Conservation (phyloP, 768 basidiomycete genomes). For the Boletus rubescentipes region DNA sequence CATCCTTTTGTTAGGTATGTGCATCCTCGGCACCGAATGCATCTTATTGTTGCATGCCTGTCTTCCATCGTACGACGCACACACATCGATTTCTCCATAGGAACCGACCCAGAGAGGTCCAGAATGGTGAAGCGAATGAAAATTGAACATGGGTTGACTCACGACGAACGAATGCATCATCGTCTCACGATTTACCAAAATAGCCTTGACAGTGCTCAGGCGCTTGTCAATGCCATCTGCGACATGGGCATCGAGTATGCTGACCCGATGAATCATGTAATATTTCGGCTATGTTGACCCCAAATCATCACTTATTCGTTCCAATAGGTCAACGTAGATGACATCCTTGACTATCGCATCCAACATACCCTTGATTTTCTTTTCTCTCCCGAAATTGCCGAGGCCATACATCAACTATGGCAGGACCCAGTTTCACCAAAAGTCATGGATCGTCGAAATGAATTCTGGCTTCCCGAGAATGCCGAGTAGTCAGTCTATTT, state of each 20-base stretch:
- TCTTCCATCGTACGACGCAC: too few species aligned
- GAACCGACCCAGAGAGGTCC: background rate
- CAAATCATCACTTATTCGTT: background rate
- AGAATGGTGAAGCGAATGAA: constrained; percentile 1
- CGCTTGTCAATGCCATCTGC: background rate
- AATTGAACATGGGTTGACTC: constrained; percentile 2
- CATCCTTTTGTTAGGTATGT: constrained; percentile 2
- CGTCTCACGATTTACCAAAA: background rate
- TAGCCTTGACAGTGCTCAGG: background rate
- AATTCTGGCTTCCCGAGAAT: background rate
- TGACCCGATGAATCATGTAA: background rate
- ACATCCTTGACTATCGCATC: background rate
- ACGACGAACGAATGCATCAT: background rate
- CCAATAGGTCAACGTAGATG: background rate
- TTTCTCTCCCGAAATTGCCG: background rate
- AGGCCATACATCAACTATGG: constrained; percentile 1
- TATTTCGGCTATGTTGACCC: background rate
- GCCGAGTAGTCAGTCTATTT: background rate
- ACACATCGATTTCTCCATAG: background rate
- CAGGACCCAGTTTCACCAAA: constrained; percentile 1
- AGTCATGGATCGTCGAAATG: background rate
- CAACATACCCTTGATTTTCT: background rate
- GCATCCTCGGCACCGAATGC: too few species aligned
- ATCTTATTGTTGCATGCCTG: too few species aligned
- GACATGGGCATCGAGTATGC: background rate